Evolutionary conservation across 441 rosid species (phyloP), one percentile per base, ranked within the genome.

Genomic region (Isatis lusitanica): DNA sequence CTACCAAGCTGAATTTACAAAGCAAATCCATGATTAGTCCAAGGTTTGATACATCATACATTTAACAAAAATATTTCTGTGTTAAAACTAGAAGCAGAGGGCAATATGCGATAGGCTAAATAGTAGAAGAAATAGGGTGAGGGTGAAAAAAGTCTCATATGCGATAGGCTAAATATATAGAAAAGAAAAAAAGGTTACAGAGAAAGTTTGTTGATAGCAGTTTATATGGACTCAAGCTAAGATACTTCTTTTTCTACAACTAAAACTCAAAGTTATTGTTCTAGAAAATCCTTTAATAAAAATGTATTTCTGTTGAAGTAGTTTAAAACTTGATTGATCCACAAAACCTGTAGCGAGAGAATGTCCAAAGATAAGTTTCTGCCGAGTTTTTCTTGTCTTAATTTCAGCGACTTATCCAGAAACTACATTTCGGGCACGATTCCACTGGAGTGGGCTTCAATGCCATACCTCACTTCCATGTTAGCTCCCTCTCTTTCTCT

Each of bases 401-500:
- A 50, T 26, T 63, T 71, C 74, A 75, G 74, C 2, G 21, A 75
- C 33, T 42, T 75, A 9, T 61, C 58, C 15, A 5, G 26, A 33
- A 75, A 75, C 12, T 75, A 75, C 63, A 74, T 75, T 1, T n/a
- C 55, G 4, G 78, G 78, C 5, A 30, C 78, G 18, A 68, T 75
- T 13, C 78, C 78, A 18, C n/a, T 68, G 63, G 78, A 75, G 21
- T 75, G 78, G 78, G 64, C 69, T 52, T 68, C 69, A 60, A 1
- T 75, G 39, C 68, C 21, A 21, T 1, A 67, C 30, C 74, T 75
- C 69, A 51, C 2, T 30, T 9, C 0, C 40, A 75, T 68, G 78
- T 75, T 0, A 51, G 69, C 55, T 58, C 18, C 15, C 70, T 42
- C 35, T 42, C 63, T 73, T 0, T 24, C 36, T n/a, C 66, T 24